A percentile compares a stretch with the other conserved stretches of the same genome.
Evolutionary conservation across 768 basidiomycete genomes (phyloP).

Genomic region (Dacryopinax spathularia): DNA sequence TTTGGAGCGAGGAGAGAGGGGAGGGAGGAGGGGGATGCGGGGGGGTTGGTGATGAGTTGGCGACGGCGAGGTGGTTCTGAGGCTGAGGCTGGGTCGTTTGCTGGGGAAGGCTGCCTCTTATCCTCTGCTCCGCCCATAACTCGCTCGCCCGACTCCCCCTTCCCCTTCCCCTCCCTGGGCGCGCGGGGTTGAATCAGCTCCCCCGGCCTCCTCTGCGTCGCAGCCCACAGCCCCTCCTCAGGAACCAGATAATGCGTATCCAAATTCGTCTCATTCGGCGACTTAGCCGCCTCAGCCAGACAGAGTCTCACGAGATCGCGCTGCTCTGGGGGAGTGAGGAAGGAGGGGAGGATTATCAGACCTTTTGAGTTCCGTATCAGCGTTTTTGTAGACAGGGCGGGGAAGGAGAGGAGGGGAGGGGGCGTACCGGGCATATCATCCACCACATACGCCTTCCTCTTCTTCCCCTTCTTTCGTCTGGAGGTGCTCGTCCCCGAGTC

Average conservation of each 20-base stretch:
- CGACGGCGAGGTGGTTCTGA: constrained; percentile 8
- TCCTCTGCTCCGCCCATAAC: constrained; percentile 5
- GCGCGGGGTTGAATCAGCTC: constrained; percentile 14
- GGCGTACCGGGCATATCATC: neutral
- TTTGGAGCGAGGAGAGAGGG: constrained; percentile 41
- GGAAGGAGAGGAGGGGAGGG: constrained; percentile 9
- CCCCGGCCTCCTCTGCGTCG: constrained; percentile 19
- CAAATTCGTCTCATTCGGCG: constrained; percentile 80
- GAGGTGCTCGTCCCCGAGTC: constrained; percentile 26
- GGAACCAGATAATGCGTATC: constrained; percentile 77
- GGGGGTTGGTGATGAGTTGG: constrained; percentile 51
- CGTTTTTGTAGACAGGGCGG: neutral
- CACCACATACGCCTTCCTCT: neutral
- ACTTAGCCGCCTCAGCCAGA: constrained; percentile 55
- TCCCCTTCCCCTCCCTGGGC: neutral
- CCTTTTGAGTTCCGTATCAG: constrained; percentile 35
- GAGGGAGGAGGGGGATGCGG: constrained; percentile 47
- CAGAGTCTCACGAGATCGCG: constrained; percentile 56
- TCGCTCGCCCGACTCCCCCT: neutral
- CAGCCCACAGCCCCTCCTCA: constrained; percentile 60
- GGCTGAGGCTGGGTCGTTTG: no score
- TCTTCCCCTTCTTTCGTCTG: constrained; percentile 10
- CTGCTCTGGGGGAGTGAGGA: constrained; percentile 49
- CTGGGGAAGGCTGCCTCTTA: no score
- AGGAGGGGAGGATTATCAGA: constrained; percentile 68